A percentile compares a stretch with the other conserved stretches of the same genome.
Evolutionary conservation across 2,329 filamentous ascomycete genomes (phyloP).

Genomic region (Mollisiaceae sp.): DNA sequence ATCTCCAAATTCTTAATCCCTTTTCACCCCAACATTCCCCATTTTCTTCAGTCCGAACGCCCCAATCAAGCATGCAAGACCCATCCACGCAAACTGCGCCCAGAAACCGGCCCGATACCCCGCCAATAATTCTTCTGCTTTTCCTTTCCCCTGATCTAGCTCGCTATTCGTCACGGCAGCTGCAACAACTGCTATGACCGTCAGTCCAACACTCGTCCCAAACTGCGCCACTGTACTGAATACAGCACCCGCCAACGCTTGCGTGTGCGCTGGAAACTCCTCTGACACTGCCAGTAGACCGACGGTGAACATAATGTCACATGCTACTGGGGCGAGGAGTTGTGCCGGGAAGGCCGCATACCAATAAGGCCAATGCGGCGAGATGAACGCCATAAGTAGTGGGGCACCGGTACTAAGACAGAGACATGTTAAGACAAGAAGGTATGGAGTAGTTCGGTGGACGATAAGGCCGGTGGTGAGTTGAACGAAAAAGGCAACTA

Average conservation of each 20-base stretch:
- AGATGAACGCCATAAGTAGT: constrained; percentile 57
- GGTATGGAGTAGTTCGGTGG: constrained; percentile 43
- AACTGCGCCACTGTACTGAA: constrained; percentile 64
- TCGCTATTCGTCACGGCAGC: constrained; percentile 50
- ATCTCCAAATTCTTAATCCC: constrained; percentile 39
- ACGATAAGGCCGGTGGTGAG: constrained; percentile 53
- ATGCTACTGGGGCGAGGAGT: constrained; percentile 48
- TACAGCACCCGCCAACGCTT: constrained; percentile 63
- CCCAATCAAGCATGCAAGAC: constrained; percentile 47
- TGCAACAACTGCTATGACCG: constrained; percentile 54
- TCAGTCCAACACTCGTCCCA: constrained; percentile 56
- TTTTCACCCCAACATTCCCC: constrained; percentile 56
- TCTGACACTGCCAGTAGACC: constrained; percentile 58
- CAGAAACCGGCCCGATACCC: constrained; percentile 59
- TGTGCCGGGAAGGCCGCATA: constrained; percentile 48
- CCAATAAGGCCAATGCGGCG: constrained; percentile 58
- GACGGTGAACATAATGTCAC: constrained; percentile 59
- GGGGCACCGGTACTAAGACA: constrained; percentile 46
- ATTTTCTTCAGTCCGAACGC: constrained; percentile 51
- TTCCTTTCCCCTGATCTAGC: constrained; percentile 34
- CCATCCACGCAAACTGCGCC: constrained; percentile 54
- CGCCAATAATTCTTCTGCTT: constrained; percentile 49
- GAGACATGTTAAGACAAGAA: constrained; percentile 45
- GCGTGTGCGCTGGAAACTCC: constrained; percentile 58
- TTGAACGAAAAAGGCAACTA: constrained; percentile 51